Evolutionary conservation across 1,139 yeast genomes (phyloP), one percentile per base, ranked within the genome.

Genomic region (Candida mesenterica): DNA sequence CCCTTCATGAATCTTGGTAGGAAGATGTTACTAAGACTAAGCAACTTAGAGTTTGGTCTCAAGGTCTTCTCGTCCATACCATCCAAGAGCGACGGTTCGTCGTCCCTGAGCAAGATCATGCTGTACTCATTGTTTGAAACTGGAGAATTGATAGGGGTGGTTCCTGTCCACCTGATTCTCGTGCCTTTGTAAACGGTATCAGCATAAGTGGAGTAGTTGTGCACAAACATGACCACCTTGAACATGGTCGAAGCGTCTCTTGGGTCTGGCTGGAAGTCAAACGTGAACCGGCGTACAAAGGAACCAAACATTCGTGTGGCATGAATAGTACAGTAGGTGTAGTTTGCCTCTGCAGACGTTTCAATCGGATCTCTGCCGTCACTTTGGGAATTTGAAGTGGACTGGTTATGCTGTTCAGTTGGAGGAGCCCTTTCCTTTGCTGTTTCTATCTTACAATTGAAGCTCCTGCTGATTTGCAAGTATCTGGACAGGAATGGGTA

Each of bases 151-250:
- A 34, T 29, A 4, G 47, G 36, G 5, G 42, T 22, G 8, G 41
- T 38, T 13, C 46, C 46, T 17, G 34, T 27, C 43, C 47, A 44
- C 15, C 49, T 26, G 12, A 44, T 16, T 24, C 35, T 31, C 9
- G 38, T 41, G 4, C 40, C 38, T 19, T 43, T 43, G 43, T 41
- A 45, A n/a, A 37, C 16, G 4, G 43, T 34, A 31, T 45, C 49
- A 4, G 49, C 40, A 30, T 34, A 45, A 5, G 38, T 30, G 4
- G 38, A 36, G 18, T 39, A 30, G 35, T 43, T 41, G 34, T 41
- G 41, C 6, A 33, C 33, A 20, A 45, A 38, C 28, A 45, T 28
- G n/a, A 41, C 39, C 8, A 41, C 27, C 14, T 30, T 31, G 24
- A 33, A 38, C 12, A 32, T 33, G 22, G 34, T 31, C 7, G 30